Conservation (phyloP, 768 basidiomycete species). For the Inosperma sp. region DNA sequence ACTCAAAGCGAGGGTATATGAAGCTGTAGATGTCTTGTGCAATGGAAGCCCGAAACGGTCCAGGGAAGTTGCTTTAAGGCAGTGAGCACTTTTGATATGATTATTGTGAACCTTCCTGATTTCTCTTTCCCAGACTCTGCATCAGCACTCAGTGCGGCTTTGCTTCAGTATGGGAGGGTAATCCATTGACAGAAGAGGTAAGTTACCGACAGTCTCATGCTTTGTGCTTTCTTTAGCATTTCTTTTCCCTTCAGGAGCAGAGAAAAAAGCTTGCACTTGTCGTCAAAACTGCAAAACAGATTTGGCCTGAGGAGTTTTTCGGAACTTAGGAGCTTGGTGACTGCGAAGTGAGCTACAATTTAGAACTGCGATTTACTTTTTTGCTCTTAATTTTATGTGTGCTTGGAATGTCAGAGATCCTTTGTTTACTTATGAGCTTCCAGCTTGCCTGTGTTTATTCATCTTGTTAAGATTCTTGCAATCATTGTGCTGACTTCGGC, state of each 20-base stretch:
- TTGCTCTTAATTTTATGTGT: too few relatives aligned
- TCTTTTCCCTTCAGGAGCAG: slow-evolving; percentile 38
- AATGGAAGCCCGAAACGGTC: slow-evolving; percentile 41
- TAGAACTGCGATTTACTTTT: not conserved
- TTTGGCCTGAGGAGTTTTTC: slow-evolving; percentile 33
- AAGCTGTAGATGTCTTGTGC: slow-evolving; percentile 48
- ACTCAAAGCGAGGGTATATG: slow-evolving; percentile 46
- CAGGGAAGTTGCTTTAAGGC: slow-evolving; percentile 47
- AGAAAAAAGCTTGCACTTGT: slow-evolving; percentile 44
- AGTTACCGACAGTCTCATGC: slow-evolving; percentile 4
- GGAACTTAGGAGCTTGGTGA: not conserved
- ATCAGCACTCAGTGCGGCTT: slow-evolving; percentile 65
- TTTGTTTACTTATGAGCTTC: too few relatives aligned
- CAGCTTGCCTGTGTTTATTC: too few relatives aligned
- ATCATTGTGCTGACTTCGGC: too few relatives aligned
- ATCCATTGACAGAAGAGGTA: slow-evolving; percentile 48
- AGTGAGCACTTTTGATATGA: slow-evolving; percentile 32
- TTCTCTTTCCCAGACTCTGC: slow-evolving; percentile 35
- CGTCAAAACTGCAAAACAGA: slow-evolving; percentile 41
- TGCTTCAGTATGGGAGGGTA: slow-evolving; percentile 55
- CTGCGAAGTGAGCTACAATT: not conserved
- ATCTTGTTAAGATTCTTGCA: too few relatives aligned
- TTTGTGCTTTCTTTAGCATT: not conserved
- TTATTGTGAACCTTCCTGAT: slow-evolving; percentile 2
- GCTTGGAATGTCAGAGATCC: too few relatives aligned